Base-by-base conservation (phyloP, 805 yeast genomes). In the Candida silvatica region DNA sequence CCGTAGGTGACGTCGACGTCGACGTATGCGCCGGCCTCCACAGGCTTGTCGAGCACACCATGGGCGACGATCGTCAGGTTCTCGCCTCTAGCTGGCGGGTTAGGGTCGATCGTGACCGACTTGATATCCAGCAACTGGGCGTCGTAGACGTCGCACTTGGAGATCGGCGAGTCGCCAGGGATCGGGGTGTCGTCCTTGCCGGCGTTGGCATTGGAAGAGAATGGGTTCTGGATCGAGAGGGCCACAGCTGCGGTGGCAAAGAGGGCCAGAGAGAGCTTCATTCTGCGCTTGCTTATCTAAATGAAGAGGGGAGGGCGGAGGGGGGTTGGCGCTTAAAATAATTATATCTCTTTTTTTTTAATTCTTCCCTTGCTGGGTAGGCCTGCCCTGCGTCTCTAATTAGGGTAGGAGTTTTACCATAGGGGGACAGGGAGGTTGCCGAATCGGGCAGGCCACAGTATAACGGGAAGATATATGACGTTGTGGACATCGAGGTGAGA, bases 1-100 rank as follows among this genome's bases (percentile, higher is more conserved):
- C 97, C 98, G 51, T 87, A 81, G 45, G 83, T 72, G 16, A 92
- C 97, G 46, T 86, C 94, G 20, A 92, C 90, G 46, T 88, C 96
- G 34, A 92, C 94, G 50, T 88, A 92, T 0, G 97, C 84, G 23
- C 98, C 98, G 15, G 85, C 90, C 20, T 57, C 73, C 25, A 92
- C 63, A 6, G 64, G 65, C 34, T 67, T 54, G 17, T 62, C 40
- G 34, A 90, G 60, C 25, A 54, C 54, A 3, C 96, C 98, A 4
- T 64, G 56, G 3, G 96, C 98, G 16, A 68, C 53, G 37, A 92
- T 74, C 6, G 94, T 81, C 52, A 92, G 65, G 54, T 86, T 83
- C 28, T 67, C 62, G n/a, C 97, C 97, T 49, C 87, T 77, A 29
- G 51, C 65, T 3, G 98, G 98, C 4, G 97, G 97, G 49, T 84